Base-by-base conservation (phyloP, 331 rosid genomes). In the Malus hybrid region DNA sequence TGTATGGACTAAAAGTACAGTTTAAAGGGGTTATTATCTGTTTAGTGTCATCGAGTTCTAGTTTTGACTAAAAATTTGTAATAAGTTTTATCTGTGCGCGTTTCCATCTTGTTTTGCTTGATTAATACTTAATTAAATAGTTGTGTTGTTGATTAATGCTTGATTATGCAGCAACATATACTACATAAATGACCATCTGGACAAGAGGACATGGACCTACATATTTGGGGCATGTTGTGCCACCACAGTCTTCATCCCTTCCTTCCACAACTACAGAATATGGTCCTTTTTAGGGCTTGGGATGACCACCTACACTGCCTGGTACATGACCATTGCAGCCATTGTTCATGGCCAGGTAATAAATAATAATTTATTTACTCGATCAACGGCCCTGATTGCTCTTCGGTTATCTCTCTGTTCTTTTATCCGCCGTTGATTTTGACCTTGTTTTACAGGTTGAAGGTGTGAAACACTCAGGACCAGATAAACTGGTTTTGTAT, bases 261-360 rank as follows among this genome's bases (percentile, higher is more conserved):
- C 98, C 13, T 93, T 88, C 73, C 98, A 93, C 78, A 93, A 93
- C 86, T 93, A 93, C 81, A 86, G 98, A 71, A 88, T 93, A 28
- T 91, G 97, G 98, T 93, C 98, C 29, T 91, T 93, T 70, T 93
- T 93, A 77, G 97, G 97, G 44, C 94, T 91, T 62, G 97, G 94
- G 3, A 91, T 91, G 97, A 91, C 97, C 65, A 87, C 97, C 0
- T 93, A 91, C 86, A 86, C 97, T 65, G 98, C 98, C 71, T 93
- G 98, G 98, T 93, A 93, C 63, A 4, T 93, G 88, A 88, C 98
- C 83, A 85, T 93, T 82, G 98, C 91, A 5, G 80, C 98, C 48
- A 27, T 91, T 29, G 72, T 84, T 70, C 88, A 93, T 48, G 97
- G 98, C 85, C 96, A 93, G 91, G 98, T 93, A 74, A 62, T 28